Evolutionary conservation across 225 moss, liverwort and hornwort species (phyloP).

Genomic region (Ulota crispa): DNA sequence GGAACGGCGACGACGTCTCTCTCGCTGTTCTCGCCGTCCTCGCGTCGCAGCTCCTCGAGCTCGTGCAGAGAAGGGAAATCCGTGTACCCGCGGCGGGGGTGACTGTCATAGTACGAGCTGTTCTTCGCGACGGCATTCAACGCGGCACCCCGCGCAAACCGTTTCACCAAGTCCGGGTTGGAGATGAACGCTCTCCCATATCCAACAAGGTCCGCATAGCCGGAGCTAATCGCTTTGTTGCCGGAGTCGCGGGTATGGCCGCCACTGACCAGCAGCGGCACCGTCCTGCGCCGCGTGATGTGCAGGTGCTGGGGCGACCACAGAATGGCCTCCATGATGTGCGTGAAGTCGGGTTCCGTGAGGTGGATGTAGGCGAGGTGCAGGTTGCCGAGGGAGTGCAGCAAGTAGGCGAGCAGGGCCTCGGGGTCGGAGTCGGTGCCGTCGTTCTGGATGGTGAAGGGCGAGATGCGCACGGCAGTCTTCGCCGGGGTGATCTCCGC

Average conservation of each 20-base stretch:
- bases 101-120: neutral
- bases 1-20: accelerated
- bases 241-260: neutral
- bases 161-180: neutral
- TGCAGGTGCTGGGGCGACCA: neutral
- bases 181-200: conserved; percentile 11
- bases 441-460: conserved; percentile 1
- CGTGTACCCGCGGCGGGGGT: neutral
- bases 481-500: neutral
- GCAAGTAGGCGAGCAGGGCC: neutral
- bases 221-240: neutral
- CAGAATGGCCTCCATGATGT: neutral
- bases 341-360: conserved; percentile 5
- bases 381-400: neutral
- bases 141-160: neutral
- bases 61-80: conserved; percentile 6
- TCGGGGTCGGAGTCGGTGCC: neutral
- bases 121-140: neutral
- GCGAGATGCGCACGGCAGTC: neutral
- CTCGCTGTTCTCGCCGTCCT: no score
- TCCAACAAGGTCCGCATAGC: neutral
- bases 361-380: conserved; percentile 12
- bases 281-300: neutral
- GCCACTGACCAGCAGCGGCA: conserved; percentile 14
- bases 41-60: accelerated